phyloP scores from a whole-genome alignment of 257 asterid species.

The Forsythia suspensa region DNA sequence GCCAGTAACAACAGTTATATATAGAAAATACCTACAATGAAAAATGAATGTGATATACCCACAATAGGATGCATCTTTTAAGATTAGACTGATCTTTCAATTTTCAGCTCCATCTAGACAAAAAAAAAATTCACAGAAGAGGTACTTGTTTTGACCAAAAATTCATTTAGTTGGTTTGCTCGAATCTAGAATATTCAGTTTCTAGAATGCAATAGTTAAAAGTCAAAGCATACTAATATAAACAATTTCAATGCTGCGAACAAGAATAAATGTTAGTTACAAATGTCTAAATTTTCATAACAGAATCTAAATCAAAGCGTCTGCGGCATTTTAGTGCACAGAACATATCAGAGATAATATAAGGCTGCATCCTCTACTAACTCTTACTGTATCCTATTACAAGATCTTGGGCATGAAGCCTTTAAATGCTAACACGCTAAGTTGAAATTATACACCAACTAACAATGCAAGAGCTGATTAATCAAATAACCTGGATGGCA shows the following conservation, averaged over 20 bases:
- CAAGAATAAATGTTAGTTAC: not conserved
- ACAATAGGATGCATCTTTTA: not conserved
- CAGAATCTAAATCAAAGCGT: not conserved
- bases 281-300: not conserved
- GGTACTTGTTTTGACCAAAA: not conserved
- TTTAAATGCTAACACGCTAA: constrained; percentile 14
- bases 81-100: not conserved
- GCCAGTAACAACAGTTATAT: not conserved
- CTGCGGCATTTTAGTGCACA: not conserved
- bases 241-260: not conserved
- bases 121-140: not conserved
- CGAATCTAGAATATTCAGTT: not conserved
- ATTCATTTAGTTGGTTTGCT: not conserved
- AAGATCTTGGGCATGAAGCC: constrained; percentile 16
- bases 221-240: not conserved
- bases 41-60: not conserved
- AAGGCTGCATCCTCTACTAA: not conserved
- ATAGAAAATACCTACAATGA: not conserved
- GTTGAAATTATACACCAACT: constrained; percentile 9
- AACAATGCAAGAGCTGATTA: constrained; percentile 17
- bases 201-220: not conserved
- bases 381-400: constrained; percentile 8
- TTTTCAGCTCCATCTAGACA: not conserved
- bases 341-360: not conserved
- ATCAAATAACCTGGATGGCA: constrained; percentile 78